phyloP scores from a whole-genome alignment of 208 protist genomes.

The Crithidia mellificae region DNA sequence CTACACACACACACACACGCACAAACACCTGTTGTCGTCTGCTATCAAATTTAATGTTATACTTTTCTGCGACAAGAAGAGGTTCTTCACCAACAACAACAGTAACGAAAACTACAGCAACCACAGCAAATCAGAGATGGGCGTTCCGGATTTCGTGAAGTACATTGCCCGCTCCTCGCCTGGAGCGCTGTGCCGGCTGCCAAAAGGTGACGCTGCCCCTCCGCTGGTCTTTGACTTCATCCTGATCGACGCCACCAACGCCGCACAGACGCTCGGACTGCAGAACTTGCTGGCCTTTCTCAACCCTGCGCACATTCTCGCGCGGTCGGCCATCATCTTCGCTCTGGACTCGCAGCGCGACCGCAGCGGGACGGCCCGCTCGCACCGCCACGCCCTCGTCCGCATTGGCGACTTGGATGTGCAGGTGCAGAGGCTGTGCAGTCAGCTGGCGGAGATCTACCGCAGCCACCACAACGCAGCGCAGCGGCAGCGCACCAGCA shows the following conservation, averaged over 20 bases:
- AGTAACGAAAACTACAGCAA: too few species aligned
- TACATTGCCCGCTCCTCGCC: slow-evolving; percentile 72
- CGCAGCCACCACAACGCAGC: slow-evolving; percentile 1
- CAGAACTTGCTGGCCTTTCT: slow-evolving; percentile 58
- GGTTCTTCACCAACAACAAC: too few species aligned
- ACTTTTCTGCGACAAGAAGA: too few species aligned
- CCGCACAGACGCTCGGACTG: slow-evolving; percentile 69
- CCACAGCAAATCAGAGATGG: slow-evolving; percentile 42
- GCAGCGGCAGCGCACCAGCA: neutral
- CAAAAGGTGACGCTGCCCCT: slow-evolving; percentile 27
- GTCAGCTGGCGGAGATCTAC: slow-evolving; percentile 44
- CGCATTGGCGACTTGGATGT: slow-evolving; percentile 78
- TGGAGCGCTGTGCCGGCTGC: slow-evolving; percentile 59
- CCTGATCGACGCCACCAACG: slow-evolving; percentile 86
- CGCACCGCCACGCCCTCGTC: slow-evolving; percentile 57
- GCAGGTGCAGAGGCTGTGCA: slow-evolving; percentile 54
- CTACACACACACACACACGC: too few species aligned
- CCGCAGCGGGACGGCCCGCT: slow-evolving; percentile 55
- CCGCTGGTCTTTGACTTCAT: slow-evolving; percentile 77
- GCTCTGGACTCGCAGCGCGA: slow-evolving; percentile 78
- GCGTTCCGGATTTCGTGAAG: slow-evolving; percentile 86
- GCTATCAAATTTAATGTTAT: too few species aligned
- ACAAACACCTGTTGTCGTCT: too few species aligned
- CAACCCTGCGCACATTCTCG: slow-evolving; percentile 29
- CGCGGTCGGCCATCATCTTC: slow-evolving; percentile 66